Conservation (phyloP, 768 basidiomycete species). For the Lentinula boryana region DNA sequence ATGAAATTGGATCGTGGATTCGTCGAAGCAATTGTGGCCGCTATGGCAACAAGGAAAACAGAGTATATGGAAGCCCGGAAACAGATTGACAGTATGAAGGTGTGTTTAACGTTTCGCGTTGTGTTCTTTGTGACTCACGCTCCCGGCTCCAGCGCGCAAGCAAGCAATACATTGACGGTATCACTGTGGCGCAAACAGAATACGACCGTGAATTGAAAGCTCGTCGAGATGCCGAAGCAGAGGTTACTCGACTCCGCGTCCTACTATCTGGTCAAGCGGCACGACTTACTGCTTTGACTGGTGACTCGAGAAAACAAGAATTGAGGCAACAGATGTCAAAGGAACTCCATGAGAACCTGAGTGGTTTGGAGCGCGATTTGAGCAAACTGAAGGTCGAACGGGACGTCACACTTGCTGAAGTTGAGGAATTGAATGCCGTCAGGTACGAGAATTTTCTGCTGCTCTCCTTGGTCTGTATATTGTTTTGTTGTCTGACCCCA, state of each 20-base stretch:
- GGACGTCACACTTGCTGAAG: constrained; percentile 88
- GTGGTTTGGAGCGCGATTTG: constrained; percentile 77
- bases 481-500: neutral
- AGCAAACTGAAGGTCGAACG: constrained; percentile 85
- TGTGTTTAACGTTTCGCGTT: constrained; percentile 27
- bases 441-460: constrained; percentile 22
- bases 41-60: constrained; percentile 58
- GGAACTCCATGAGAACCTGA: constrained; percentile 71
- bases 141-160: constrained; percentile 64
- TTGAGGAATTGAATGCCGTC: constrained; percentile 79
- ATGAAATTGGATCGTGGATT: constrained; percentile 70
- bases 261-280: constrained; percentile 88
- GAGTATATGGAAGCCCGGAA: constrained; percentile 61
- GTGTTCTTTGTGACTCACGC: neutral
- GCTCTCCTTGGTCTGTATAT: too few relatives aligned
- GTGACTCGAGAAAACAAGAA: constrained; percentile 73
- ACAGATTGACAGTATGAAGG: constrained; percentile 85
- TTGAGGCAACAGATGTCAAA: constrained; percentile 72
- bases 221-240: constrained; percentile 86
- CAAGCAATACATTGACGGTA: constrained; percentile 86
- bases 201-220: constrained; percentile 89
- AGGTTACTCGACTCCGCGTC: constrained; percentile 80
- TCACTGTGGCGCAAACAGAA: constrained; percentile 89
- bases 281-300: constrained; percentile 76
- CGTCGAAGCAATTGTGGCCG: constrained; percentile 60